Evolutionary conservation across 129 eudicot genomes (phyloP), one percentile per base, ranked within the genome.

Genomic region (Artemisia annua): DNA sequence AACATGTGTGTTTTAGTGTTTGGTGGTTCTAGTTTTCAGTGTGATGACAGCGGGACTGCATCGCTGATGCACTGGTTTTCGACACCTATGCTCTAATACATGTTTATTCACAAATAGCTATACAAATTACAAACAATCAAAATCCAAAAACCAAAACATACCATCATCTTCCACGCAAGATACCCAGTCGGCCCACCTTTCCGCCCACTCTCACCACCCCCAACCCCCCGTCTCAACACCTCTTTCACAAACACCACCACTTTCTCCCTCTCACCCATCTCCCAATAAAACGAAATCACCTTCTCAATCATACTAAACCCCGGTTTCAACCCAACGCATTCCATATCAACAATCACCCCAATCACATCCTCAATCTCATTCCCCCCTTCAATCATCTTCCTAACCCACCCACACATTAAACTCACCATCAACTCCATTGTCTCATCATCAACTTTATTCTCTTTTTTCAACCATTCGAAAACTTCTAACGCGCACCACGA

Each of bases 151-250:
- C 20, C 11, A 51, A 60, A 51, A 78, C 83, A 69, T 82, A 93
- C 98, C 97, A 93, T 93, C 95, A 89, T 87, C 84, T 93, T 93
- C 97, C 98, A 93, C 44, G 97, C 97, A 69, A 93, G 97, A 81
- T 93, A 93, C 16, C 98, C 98, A 49, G 87, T 87, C 0, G 97
- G 95, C 14, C 98, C 97, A 2, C 96, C 97, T 39, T 85, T 87
- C 30, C 80, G 79, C 51, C 81, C 84, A 4, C 68, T 67, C 9
- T 78, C 87, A 61, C n/a, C n/a, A n/a, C 84, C 89, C 11, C 84
- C 76, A 22, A 94, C 72, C 69, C 89, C 93, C 67, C 93, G 78
- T 71, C 76, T 83, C 72, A 94, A 81, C 69, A 94, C 87, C 90
- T 94, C 96, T 69, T 84, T 82, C 35, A 94, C 96, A 77, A 90